Percentiles rank a stretch among this genome's conserved stretches.
These are phyloP conservation scores for Scutellaria barbata DNA, from an alignment of 257 asterid species.

Conservation along the genomic window DNA sequence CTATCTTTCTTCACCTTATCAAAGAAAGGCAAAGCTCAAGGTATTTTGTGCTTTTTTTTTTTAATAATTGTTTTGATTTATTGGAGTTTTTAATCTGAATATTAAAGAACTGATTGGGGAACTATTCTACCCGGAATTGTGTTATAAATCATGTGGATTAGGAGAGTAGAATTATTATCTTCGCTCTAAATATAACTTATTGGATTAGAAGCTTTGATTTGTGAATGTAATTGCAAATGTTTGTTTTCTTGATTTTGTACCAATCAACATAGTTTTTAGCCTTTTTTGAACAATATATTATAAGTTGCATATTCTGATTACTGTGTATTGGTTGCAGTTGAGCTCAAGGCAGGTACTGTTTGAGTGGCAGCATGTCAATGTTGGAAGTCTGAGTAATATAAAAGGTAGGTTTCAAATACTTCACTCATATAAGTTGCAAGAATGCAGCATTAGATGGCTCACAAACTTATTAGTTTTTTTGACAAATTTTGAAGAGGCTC, in stretches of 20 bases:
- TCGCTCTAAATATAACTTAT: not conserved
- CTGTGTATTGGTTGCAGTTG: constrained; percentile 47
- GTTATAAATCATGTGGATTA: constrained; percentile 4
- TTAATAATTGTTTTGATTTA: not conserved
- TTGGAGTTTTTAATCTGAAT: not conserved
- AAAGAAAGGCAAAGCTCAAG: constrained; percentile 44
- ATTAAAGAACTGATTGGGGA: not conserved
- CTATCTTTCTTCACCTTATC: constrained; percentile 51
- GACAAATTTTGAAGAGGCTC: not conserved
- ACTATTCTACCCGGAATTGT: constrained; percentile 7
- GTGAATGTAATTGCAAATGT: not conserved
- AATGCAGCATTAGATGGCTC: constrained; percentile 17
- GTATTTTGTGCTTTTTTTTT: constrained; percentile 33
- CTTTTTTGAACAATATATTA: not conserved
- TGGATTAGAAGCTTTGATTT: constrained; percentile 9
- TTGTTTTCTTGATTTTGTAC: not conserved
- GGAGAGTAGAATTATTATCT: constrained; percentile 8
- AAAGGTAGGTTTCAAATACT: constrained; percentile 52
- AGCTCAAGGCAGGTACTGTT: constrained; percentile 47
- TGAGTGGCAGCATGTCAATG: constrained; percentile 39
- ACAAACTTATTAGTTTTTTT: not conserved
- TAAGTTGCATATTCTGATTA: constrained; percentile 32
- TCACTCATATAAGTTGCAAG: constrained; percentile 19
- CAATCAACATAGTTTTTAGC: not conserved
- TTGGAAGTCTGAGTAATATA: constrained; percentile 39